Evolutionary conservation across 208 protist species (phyloP).

Genomic region (Leishmania lainsoni): DNA sequence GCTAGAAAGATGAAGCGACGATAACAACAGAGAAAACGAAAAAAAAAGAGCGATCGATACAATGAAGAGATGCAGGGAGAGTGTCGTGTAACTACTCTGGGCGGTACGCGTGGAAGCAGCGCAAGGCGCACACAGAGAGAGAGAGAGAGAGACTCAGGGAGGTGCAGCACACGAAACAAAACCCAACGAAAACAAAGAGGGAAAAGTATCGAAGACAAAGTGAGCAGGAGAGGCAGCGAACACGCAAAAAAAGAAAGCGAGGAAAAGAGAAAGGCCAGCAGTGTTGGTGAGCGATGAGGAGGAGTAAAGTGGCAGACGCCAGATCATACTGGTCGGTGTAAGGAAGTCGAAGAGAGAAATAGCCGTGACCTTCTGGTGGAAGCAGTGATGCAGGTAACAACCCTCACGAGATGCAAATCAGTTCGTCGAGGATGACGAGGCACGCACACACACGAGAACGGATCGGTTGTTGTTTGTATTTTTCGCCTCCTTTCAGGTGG

Average conservation of each 20-base stretch:
- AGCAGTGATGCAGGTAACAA: neutral
- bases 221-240: neutral
- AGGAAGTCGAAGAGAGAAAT: too few species aligned
- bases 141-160: neutral
- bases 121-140: neutral
- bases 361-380: too few species aligned
- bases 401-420: neutral
- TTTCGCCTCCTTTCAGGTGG: neutral
- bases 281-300: neutral
- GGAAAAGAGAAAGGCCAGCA: neutral
- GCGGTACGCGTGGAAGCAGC: too few species aligned
- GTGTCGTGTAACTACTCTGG: neutral
- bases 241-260: neutral
- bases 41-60: neutral
- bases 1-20: neutral
- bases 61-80: neutral
- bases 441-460: neutral
- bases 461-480: neutral
- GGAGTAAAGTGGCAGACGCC: too few species aligned
- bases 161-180: constrained; percentile 15
- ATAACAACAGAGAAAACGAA: neutral
- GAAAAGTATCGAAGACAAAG: neutral
- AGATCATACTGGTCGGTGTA: too few species aligned
- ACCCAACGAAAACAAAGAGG: constrained; percentile 14
- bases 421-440: neutral